These are phyloP conservation scores for Prunus padus DNA, from an alignment of 306 rosid genomes.

Conservation along the genomic window DNA sequence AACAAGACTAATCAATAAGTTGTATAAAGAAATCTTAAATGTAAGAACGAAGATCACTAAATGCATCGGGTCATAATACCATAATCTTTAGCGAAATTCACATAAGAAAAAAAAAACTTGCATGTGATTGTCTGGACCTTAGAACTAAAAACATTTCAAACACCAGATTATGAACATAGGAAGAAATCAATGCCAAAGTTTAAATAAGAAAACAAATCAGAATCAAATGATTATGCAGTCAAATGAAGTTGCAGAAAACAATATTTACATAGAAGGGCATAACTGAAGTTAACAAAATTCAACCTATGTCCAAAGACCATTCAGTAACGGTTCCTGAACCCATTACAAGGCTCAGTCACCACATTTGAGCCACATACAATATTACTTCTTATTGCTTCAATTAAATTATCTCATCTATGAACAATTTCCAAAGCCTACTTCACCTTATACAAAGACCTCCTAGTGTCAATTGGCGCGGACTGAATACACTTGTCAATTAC, in stretches of 20 bases:
- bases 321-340: neutral
- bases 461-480: slow-evolving; percentile 97
- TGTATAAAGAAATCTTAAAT: slow-evolving; percentile 5
- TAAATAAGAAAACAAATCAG: neutral
- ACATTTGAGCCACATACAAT: neutral
- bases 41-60: neutral
- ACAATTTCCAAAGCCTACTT: slow-evolving; percentile 19
- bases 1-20: slow-evolving; percentile 9
- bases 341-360: neutral
- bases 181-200: neutral
- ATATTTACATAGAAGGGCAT: neutral
- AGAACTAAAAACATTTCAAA: neutral
- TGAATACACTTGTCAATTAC: slow-evolving; percentile 97
- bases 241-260: neutral
- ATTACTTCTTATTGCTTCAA: neutral
- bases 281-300: neutral
- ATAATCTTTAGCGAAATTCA: neutral
- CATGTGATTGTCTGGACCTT: neutral
- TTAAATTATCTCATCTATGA: neutral
- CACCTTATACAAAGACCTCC: slow-evolving; percentile 96
- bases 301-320: neutral
- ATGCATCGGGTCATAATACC: neutral
- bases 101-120: neutral
- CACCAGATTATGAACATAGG: neutral
- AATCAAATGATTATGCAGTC: neutral